A percentile compares a stretch with the other conserved stretches of the same genome.
Evolutionary conservation across 306 rosid genomes (phyloP).

Genomic region (Citrullus colocynthis): DNA sequence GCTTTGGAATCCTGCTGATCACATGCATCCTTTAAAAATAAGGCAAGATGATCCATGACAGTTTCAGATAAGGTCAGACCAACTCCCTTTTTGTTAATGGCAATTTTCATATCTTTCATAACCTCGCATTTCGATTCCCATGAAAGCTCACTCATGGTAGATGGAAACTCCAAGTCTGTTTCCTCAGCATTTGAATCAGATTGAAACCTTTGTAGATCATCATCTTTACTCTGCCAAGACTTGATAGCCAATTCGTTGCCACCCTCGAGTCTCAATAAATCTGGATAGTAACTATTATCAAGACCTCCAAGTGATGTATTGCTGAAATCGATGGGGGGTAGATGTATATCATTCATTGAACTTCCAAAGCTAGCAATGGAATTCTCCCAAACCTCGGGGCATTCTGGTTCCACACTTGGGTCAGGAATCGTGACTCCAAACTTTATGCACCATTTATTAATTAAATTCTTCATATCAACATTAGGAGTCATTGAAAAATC

Average conservation of each 20-base stretch:
- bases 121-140: slow-evolving; percentile 67
- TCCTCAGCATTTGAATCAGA: slow-evolving; percentile 22
- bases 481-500: slow-evolving; percentile 46
- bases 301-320: slow-evolving; percentile 53
- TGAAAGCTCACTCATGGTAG: slow-evolving; percentile 41
- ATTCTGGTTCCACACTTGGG: slow-evolving; percentile 32
- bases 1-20: slow-evolving; percentile 37
- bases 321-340: slow-evolving; percentile 59
- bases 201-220: slow-evolving; percentile 20
- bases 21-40: slow-evolving; percentile 52
- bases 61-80: slow-evolving; percentile 28
- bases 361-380: slow-evolving; percentile 66
- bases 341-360: slow-evolving; percentile 49
- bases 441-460: slow-evolving; percentile 55
- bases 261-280: slow-evolving; percentile 21
- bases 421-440: slow-evolving; percentile 41
- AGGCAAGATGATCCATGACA: slow-evolving; percentile 41
- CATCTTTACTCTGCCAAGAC: slow-evolving; percentile 15
- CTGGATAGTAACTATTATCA: slow-evolving; percentile 48
- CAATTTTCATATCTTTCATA: slow-evolving; percentile 45
- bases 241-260: slow-evolving; percentile 20
- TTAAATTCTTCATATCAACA: slow-evolving; percentile 42
- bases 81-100: slow-evolving; percentile 30
- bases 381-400: slow-evolving; percentile 29
- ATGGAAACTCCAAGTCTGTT: slow-evolving; percentile 32